Evolutionary conservation across 2,329 filamentous ascomycete genomes (phyloP).

Genomic region (Aquanectria penicillioides): DNA sequence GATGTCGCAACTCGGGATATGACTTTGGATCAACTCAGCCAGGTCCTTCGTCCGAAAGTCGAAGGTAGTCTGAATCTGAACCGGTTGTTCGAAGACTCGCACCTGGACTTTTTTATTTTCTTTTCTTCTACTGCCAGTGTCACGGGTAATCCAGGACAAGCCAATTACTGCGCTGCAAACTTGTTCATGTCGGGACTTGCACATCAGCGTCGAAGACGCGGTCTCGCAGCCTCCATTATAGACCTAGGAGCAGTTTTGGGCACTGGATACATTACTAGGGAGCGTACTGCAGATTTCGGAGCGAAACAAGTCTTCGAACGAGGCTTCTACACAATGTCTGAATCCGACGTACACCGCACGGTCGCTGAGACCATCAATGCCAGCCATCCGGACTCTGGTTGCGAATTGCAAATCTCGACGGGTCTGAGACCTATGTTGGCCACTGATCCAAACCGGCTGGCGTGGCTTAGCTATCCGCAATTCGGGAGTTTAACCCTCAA

Average conservation of each 20-base stretch:
- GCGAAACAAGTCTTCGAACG: not conserved
- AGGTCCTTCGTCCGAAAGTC: constrained; percentile 49
- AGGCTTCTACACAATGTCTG: not conserved
- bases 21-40: constrained; percentile 39
- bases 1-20: constrained; percentile 47
- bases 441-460: not conserved
- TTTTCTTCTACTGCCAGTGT: constrained; percentile 49
- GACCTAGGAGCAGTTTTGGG: constrained; percentile 52
- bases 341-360: not conserved
- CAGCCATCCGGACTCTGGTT: not conserved
- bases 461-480: not conserved
- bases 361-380: not conserved
- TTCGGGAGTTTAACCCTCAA: not conserved
- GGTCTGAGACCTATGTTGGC: not conserved
- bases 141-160: constrained; percentile 49
- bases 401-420: not conserved
- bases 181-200: constrained; percentile 47
- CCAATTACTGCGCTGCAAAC: constrained; percentile 50
- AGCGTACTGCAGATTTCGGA: not conserved
- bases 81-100: constrained; percentile 37
- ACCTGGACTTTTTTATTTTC: constrained; percentile 53
- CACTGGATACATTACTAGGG: constrained; percentile 50
- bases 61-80: constrained; percentile 46
- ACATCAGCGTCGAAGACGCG: constrained; percentile 39
- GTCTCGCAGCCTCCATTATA: constrained; percentile 34